Conservation (phyloP, 352 stramenopile species). For the Vaucheria bursata region DNA sequence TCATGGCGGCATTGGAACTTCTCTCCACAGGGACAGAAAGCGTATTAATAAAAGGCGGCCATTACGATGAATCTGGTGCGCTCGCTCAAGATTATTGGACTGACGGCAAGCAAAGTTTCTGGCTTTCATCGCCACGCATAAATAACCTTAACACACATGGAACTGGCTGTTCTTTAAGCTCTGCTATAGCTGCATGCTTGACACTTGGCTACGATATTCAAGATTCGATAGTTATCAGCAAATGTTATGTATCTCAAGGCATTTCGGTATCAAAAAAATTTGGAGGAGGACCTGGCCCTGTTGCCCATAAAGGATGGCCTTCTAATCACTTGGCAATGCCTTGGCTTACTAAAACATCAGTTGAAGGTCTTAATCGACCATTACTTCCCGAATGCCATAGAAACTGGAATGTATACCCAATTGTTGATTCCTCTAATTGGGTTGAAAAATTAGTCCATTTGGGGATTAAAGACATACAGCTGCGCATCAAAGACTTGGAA, state of each 20-base stretch:
- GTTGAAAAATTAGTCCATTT: slow-evolving; percentile 27
- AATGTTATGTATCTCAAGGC: slow-evolving; percentile 60
- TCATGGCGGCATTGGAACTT: slow-evolving; percentile 65
- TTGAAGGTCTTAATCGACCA: not conserved
- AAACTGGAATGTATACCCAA: slow-evolving; percentile 40
- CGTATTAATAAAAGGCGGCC: slow-evolving; percentile 83
- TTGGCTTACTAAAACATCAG: slow-evolving; percentile 25
- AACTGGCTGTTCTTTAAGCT: slow-evolving; percentile 84
- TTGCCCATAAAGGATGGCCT: slow-evolving; percentile 56
- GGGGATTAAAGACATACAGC: slow-evolving; percentile 40
- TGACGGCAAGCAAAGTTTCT: slow-evolving; percentile 27
- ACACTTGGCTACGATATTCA: slow-evolving; percentile 57
- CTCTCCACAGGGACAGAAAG: slow-evolving; percentile 52
- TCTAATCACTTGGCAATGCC: slow-evolving; percentile 20
- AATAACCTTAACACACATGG: slow-evolving; percentile 64
- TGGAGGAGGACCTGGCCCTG: slow-evolving; percentile 59
- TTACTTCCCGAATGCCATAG: slow-evolving; percentile 21
- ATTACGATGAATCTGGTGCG: slow-evolving; percentile 54
- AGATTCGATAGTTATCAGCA: slow-evolving; percentile 61
- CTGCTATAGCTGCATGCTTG: slow-evolving; percentile 72
- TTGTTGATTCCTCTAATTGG: slow-evolving; percentile 40
- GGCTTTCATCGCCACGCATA: slow-evolving; percentile 33
- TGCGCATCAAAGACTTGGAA: slow-evolving; percentile 29
- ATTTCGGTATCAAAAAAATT: slow-evolving; percentile 41
- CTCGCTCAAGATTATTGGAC: slow-evolving; percentile 44